These are phyloP conservation scores for Alternaria ethzedia DNA, from an alignment of 2,329 filamentous ascomycete genomes.

Conservation along the genomic window DNA sequence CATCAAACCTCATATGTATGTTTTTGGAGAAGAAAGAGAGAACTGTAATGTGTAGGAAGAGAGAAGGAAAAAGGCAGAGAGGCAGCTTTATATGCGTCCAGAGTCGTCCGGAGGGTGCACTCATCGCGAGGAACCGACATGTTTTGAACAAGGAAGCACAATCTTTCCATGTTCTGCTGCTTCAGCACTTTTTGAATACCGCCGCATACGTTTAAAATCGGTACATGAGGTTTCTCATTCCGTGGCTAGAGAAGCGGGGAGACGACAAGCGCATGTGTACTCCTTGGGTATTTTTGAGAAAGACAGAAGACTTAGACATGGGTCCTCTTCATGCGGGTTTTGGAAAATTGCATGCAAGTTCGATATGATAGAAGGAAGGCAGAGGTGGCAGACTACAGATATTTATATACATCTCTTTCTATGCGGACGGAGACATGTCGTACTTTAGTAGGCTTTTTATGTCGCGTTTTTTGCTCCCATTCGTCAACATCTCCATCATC, in stretches of 20 bases:
- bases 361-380: background rate
- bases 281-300: too few species aligned
- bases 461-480: too few species aligned
- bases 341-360: background rate
- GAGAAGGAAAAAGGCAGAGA: background rate
- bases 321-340: too few species aligned
- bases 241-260: background rate
- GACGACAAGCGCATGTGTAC: background rate
- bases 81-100: background rate
- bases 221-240: background rate
- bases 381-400: background rate
- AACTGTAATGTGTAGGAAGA: background rate
- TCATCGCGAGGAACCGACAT: background rate
- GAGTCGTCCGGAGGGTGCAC: background rate
- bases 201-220: background rate
- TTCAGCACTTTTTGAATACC: background rate
- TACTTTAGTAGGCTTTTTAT: too few species aligned
- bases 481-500: too few species aligned
- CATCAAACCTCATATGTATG: too few species aligned
- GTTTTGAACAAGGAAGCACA: background rate
- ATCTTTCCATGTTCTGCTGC: background rate
- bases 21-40: background rate
- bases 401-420: background rate
- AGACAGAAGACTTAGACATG: too few species aligned
- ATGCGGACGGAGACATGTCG: background rate